Evolutionary conservation across 2,329 filamentous ascomycete species (phyloP), one percentile per base, ranked within the genome.

Genomic region (Penicillium paneum): DNA sequence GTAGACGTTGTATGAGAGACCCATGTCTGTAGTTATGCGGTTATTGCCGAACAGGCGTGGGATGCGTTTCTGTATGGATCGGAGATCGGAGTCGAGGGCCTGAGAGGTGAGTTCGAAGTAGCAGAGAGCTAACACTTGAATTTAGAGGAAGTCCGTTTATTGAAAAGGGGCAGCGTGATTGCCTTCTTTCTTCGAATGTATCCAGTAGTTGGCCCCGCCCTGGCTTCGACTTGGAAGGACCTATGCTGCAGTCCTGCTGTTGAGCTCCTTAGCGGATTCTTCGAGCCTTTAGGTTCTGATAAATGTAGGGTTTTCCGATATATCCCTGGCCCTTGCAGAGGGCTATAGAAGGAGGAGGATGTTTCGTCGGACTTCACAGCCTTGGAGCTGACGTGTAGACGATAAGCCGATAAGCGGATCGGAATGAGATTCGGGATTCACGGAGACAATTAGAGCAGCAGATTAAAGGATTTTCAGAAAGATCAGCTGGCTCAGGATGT

Each of bases 1-100:
- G 74, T 96, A 97, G 57, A 89, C 86, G 77, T 96, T 96, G 80
- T 96, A 96, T 56, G 87, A 81, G 65, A 97, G 86, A 63, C 91
- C 91, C 91, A 96, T 96, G 55, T 59, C 56, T 56, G 51, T 47
- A 45, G 58, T 48, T 60, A 50, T 55, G 39, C 35, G 55, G 36
- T 51, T 51, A 51, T 35, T 21, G 44, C 38, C 35, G 41, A 52
- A 43, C 15, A 35, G 31, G 24, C 8, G 46, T 29, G 24, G 24
- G 34, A 29, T 43, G 43, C 21, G 15, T 19, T 42, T 43, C 15
- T 49, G 32, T 21, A 2, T 12, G 10, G 17, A 17, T 42, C 26
- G 50, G 40, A 26, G 35, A 43, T 50, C 55, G 49, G 45, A 54
- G 40, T 35, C 29, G 50, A 57, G 8, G 19, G 40, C 56, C 63